Conservation (phyloP, 2,329 filamentous ascomycete genomes). For the Plenodomus biglobosus region DNA sequence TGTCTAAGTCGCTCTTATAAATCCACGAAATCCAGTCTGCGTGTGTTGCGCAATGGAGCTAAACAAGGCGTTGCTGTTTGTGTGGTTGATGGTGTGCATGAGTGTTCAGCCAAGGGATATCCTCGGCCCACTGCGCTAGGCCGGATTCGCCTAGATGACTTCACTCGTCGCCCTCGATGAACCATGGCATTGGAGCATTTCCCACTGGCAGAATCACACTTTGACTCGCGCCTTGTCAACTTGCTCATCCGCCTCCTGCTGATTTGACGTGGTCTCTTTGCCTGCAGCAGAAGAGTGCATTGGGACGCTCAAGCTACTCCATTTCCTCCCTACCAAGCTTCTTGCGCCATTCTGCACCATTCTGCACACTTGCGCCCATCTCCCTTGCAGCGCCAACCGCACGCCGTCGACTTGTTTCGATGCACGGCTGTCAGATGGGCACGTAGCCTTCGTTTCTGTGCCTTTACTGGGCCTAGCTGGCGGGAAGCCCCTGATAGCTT, state of each 20-base stretch:
- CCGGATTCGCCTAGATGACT: background rate
- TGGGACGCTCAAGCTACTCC: background rate
- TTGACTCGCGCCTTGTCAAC: too few relatives aligned
- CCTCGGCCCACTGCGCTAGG: background rate
- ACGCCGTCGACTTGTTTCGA: background rate
- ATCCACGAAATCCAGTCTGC: conserved; percentile 17
- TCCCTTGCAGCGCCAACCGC: background rate
- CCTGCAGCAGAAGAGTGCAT: too few relatives aligned
- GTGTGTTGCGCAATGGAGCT: conserved; percentile 18
- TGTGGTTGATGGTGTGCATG: conserved; percentile 27
- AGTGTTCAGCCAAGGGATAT: background rate
- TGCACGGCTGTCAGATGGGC: background rate
- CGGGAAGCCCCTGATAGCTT: background rate
- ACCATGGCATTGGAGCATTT: background rate
- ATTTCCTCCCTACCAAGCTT: background rate
- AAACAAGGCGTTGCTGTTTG: conserved; percentile 25
- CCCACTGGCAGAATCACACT: too few relatives aligned
- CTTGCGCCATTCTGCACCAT: background rate
- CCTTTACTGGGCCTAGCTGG: background rate
- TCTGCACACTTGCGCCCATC: background rate
- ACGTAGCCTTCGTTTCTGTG: background rate
- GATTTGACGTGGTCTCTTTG: too few relatives aligned
- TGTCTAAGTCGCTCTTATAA: conserved; percentile 28
- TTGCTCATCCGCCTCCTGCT: too few relatives aligned
- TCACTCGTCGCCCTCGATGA: background rate